Percentiles rank a stretch among this genome's conserved stretches.
Evolutionary conservation across 352 stramenopile genomes (phyloP).

Genomic region (Phytophthora crassamura): DNA sequence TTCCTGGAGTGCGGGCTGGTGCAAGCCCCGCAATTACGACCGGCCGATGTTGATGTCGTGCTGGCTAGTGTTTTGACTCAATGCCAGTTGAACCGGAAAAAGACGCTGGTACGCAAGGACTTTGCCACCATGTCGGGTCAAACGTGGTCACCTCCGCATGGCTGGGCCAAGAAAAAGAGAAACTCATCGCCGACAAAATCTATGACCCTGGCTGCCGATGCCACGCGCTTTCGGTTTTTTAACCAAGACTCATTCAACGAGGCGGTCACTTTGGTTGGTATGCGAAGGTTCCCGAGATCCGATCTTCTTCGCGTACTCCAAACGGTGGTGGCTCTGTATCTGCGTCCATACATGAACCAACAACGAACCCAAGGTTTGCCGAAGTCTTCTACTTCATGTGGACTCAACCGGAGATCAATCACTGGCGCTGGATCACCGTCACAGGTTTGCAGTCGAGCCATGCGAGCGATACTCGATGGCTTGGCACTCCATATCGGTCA

Average conservation of each 20-base stretch:
- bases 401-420: conserved; percentile 7
- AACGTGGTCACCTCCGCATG: conserved; percentile 23
- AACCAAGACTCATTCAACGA: conserved; percentile 76
- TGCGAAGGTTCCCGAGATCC: conserved; percentile 66
- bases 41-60: conserved; percentile 73
- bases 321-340: conserved; percentile 57
- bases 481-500: conserved; percentile 53
- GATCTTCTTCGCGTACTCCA: conserved; percentile 62
- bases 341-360: conserved; percentile 47
- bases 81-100: conserved; percentile 59
- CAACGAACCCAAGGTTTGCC: conserved; percentile 11
- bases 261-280: conserved; percentile 65
- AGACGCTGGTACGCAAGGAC: conserved; percentile 60
- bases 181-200: conserved; percentile 14
- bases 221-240: conserved; percentile 69
- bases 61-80: conserved; percentile 68
- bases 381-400: conserved; percentile 19
- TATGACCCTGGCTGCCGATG: conserved; percentile 21
- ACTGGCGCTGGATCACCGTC: conserved; percentile 24
- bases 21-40: conserved; percentile 47
- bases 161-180: conserved; percentile 34
- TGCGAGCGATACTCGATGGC: conserved; percentile 58
- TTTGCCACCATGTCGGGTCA: conserved; percentile 29
- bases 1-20: conserved; percentile 71
- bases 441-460: conserved; percentile 30